Percentiles rank a stretch among this genome's conserved stretches.
Conservation (phyloP, 352 stramenopile species). For the Pythium utonaiense region DNA sequence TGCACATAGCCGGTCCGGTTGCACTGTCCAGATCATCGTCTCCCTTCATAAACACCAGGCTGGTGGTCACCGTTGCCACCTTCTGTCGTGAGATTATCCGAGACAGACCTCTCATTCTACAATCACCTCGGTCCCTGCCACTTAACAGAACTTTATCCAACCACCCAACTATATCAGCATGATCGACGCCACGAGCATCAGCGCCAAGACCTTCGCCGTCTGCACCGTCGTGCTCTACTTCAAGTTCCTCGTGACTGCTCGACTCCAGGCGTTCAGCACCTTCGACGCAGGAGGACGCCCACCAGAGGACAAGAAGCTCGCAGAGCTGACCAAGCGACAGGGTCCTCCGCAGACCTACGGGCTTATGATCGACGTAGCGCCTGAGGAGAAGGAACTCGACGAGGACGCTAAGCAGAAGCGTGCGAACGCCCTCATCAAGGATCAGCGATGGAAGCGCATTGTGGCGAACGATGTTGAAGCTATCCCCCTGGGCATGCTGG, state of each 20-base stretch:
- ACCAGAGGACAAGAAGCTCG: constrained; percentile 40
- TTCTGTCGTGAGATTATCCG: no score
- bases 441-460: constrained; percentile 57
- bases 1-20: constrained; percentile 2
- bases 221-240: constrained; percentile 50
- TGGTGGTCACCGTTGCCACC: not conserved
- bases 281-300: constrained; percentile 43
- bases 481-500: constrained; percentile 44
- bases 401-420: constrained; percentile 20
- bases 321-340: constrained; percentile 32
- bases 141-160: not conserved
- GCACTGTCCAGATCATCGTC: not conserved
- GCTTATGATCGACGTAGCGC: constrained; percentile 20
- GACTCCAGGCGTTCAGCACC: constrained; percentile 39
- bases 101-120: not conserved
- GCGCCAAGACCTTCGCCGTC: constrained; percentile 28
- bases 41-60: constrained; percentile 16
- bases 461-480: constrained; percentile 59
- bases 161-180: constrained; percentile 2
- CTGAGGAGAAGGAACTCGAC: constrained; percentile 31
- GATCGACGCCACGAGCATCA: constrained; percentile 12
- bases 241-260: constrained; percentile 51
- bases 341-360: constrained; percentile 28
- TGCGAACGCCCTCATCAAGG: constrained; percentile 12
- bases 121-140: not conserved